Evolutionary conservation across 1,139 yeast species (phyloP), one percentile per base, ranked within the genome.

Genomic region (Saccharomycopsis hybrid): DNA sequence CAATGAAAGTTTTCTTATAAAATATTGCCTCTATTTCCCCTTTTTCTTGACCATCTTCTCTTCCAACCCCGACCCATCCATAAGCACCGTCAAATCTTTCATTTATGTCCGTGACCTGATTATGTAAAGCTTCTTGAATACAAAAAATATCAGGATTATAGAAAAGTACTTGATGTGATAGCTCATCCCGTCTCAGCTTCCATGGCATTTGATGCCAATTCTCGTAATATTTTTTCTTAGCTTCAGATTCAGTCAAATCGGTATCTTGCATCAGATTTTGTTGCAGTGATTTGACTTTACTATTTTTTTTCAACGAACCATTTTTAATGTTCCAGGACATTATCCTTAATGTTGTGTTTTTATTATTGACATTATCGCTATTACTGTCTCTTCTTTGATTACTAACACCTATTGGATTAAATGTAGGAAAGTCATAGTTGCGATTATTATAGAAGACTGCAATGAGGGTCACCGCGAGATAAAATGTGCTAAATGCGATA

Each of bases 11-110:
- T 3, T 63, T 60, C 47, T 69, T 64, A 56, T 66, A 73, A 41
- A 71, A 64, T 24, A 75, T 65, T 1, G 79, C 78, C 41, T 75
- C 67, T 53, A 64, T 72, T 54, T 75, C 80, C 3, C 79, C 78
- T 2, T 59, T 57, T 4, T 61, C 59, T 7, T 59, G 56, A 3
- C 79, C 79, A 59, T 75, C 78, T 46, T 72, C 73, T 58, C 79
- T 62, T 1, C 79, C 78, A 13, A 69, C 71, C 1, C 77, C 77
- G 51, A 68, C 70, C 56, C 73, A 75, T 2, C 61, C 58, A 33
- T 48, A 48, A 5, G 9, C 43, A 29, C 54, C 48, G 30, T 51
- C 51, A 27, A 63, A 52, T 29, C 54, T 44, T 28, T 51, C 50
- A 29, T 51, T 46, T 25, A 64, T 48, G 42, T 61, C 65, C 13